These are phyloP conservation scores for Xylariaceae sp. DNA, from an alignment of 2,329 filamentous ascomycete genomes.

Conservation along the genomic window DNA sequence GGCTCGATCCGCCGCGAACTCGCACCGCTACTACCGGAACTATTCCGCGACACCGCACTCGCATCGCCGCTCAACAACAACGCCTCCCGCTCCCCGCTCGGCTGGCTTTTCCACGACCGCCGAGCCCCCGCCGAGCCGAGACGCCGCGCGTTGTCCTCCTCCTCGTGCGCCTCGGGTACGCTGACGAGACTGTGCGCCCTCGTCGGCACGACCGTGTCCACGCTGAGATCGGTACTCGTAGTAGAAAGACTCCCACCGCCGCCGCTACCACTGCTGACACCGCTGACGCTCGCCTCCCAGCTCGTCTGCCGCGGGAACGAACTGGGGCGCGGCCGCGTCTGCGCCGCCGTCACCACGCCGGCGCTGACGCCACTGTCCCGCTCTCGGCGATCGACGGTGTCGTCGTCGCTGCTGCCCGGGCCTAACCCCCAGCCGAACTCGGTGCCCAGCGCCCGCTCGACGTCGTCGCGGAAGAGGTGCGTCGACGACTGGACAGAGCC, in stretches of 20 bases:
- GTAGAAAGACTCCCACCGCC: slow-evolving; percentile 6
- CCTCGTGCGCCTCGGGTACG: slow-evolving; percentile 36
- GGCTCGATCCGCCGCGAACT: slow-evolving; percentile 18
- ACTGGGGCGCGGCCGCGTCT: slow-evolving; percentile 26
- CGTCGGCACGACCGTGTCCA: slow-evolving; percentile 11
- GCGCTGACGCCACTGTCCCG: slow-evolving; percentile 18
- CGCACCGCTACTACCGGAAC: slow-evolving; percentile 11
- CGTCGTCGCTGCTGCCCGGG: neutral
- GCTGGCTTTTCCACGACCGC: neutral
- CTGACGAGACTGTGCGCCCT: slow-evolving; percentile 33
- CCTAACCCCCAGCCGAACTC: slow-evolving; percentile 37
- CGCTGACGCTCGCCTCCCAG: slow-evolving; percentile 29
- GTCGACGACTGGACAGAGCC: slow-evolving; percentile 22
- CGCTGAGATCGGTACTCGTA: slow-evolving; percentile 1
- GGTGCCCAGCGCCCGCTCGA: slow-evolving; percentile 35
- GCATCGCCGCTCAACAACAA: slow-evolving; percentile 8
- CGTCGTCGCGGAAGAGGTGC: slow-evolving; percentile 26
- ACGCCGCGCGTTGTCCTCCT: slow-evolving; percentile 21
- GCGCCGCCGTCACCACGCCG: slow-evolving; percentile 22
- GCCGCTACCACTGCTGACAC: slow-evolving; percentile 1
- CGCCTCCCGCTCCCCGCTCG: slow-evolving; percentile 9
- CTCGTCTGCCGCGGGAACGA: slow-evolving; percentile 31
- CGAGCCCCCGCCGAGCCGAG: neutral
- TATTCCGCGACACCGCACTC: slow-evolving; percentile 13
- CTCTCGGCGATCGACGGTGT: neutral